A percentile compares a stretch with the other conserved stretches of the same genome.
Conservation (phyloP, 345 rosid genomes). For the Brassica nigra region DNA sequence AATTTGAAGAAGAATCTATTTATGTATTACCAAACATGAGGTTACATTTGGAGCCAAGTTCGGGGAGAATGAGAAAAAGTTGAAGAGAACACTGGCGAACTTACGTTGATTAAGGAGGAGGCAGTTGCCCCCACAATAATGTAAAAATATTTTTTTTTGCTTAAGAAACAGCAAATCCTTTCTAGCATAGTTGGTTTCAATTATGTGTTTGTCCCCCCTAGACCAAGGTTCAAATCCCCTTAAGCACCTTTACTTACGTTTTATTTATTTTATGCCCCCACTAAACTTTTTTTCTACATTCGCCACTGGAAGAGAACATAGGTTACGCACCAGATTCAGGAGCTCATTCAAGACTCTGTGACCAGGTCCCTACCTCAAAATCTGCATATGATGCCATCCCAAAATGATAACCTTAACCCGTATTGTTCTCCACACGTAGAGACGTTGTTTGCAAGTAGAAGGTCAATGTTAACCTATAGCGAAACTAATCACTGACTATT, state of each 20-base stretch:
- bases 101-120: no score
- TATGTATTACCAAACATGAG: constrained; percentile 35
- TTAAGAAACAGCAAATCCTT: no score
- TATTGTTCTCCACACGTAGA: constrained; percentile 5
- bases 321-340: constrained; percentile 33
- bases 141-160: no score
- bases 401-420: constrained; percentile 39
- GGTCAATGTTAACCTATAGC: constrained; percentile 26
- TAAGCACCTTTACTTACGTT: no score
- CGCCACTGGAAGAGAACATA: constrained; percentile 38
- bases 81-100: constrained; percentile 47
- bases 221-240: no score
- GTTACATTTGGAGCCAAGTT: constrained; percentile 43
- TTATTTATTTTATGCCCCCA: no score
- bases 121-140: no score
- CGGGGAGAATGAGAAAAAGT: constrained; percentile 50
- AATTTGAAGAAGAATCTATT: not conserved
- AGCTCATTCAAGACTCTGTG: not conserved
- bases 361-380: constrained; percentile 54
- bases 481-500: no score
- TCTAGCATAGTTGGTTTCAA: no score
- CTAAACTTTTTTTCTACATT: no score
- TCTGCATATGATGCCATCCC: constrained; percentile 58
- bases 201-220: no score
- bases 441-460: constrained; percentile 37